Evolutionary conservation across 768 basidiomycete species (phyloP).

Genomic region (Boletus rex-veris): DNA sequence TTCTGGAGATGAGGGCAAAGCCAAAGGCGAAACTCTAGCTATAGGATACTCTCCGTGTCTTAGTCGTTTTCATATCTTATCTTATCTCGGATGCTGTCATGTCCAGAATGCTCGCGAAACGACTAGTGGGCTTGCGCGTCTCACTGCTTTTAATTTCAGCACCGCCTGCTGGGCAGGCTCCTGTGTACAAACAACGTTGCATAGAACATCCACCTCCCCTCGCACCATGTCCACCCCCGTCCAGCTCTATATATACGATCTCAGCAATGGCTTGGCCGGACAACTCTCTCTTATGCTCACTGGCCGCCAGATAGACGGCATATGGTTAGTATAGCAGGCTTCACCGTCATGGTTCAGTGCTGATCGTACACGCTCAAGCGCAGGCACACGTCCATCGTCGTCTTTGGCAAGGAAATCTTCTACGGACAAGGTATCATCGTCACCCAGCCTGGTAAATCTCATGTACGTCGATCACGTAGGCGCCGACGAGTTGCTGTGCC

Average conservation of each 20-base stretch:
- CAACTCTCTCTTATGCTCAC: constrained; percentile 77
- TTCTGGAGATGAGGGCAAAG: constrained; percentile 29
- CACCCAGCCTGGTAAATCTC: constrained; percentile 73
- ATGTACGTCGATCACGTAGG: constrained; percentile 47
- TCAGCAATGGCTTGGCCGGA: constrained; percentile 81
- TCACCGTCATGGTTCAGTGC: background rate
- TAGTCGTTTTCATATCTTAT: constrained; percentile 13
- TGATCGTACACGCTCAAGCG: constrained; percentile 9
- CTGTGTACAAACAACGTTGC: background rate
- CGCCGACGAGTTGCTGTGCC: background rate
- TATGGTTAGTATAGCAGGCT: constrained; percentile 58
- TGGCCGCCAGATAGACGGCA: constrained; percentile 87
- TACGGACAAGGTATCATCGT: constrained; percentile 85
- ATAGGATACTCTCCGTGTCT: background rate
- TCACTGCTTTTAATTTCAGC: background rate
- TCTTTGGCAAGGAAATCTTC: constrained; percentile 81
- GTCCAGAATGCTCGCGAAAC: background rate
- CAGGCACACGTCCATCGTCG: constrained; percentile 93
- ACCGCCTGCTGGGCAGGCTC: constrained; percentile 2
- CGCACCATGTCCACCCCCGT: constrained; percentile 41
- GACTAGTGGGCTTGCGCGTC: constrained; percentile 16
- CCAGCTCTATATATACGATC: constrained; percentile 86
- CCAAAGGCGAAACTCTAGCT: constrained; percentile 24
- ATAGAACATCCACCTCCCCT: background rate
- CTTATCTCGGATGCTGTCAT: constrained; percentile 8